Conservation (phyloP, 495 filamentous ascomycete genomes). For the Xeromyces bisporus region DNA sequence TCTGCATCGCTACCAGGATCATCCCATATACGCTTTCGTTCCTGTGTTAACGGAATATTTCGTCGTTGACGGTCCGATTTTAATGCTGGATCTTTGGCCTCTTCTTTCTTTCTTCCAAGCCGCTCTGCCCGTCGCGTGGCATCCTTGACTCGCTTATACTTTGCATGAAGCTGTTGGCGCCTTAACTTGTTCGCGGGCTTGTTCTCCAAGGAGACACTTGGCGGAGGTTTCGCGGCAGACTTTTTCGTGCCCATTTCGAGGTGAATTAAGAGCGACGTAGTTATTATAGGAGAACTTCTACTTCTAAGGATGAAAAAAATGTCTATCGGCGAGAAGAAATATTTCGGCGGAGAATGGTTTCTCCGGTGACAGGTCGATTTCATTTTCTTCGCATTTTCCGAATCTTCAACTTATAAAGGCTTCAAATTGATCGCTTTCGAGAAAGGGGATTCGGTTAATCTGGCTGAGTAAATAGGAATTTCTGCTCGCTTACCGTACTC, state of each 20-base stretch:
- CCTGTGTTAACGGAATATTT: constrained; percentile 73
- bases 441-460: too few species aligned
- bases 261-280: background rate
- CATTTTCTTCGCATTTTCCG: background rate
- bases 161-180: constrained; percentile 56
- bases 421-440: too few species aligned
- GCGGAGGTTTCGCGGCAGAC: constrained; percentile 14
- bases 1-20: constrained; percentile 2
- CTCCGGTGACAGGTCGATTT: constrained; percentile 4
- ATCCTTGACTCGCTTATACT: constrained; percentile 58
- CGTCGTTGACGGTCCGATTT: constrained; percentile 49
- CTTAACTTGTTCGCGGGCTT: constrained; percentile 51
- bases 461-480: too few species aligned
- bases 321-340: constrained; percentile 1
- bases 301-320: too few species aligned
- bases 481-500: too few species aligned
- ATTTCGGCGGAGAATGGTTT: constrained; percentile 8
- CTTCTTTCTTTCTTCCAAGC: constrained; percentile 62
- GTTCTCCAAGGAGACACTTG: constrained; percentile 9
- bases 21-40: constrained; percentile 41
- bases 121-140: constrained; percentile 57
- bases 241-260: constrained; percentile 12
- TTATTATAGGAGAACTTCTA: too few species aligned
- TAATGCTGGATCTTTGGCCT: constrained; percentile 66
- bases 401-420: too few species aligned